Conservation (phyloP, 2,329 filamentous ascomycete genomes). For the Juglanconis oblonga region DNA sequence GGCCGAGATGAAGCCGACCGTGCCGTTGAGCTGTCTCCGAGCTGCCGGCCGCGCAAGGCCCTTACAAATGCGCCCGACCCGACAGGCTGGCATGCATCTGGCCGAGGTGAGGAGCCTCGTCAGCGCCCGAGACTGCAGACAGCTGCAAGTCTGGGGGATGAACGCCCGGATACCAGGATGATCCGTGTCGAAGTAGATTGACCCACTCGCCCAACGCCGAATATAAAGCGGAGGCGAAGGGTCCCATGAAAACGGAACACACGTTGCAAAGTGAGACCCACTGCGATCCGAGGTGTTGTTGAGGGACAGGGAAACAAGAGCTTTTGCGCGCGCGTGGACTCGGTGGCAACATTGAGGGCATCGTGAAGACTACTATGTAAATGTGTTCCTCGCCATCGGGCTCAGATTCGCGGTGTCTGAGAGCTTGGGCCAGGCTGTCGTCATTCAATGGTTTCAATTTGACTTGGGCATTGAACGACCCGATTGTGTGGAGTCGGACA, state of each 20-base stretch:
- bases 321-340: not conserved
- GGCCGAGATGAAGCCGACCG: not conserved
- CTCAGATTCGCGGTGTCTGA: not conserved
- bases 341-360: not conserved
- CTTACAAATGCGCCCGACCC: conserved; percentile 9
- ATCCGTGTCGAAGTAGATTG: conserved; percentile 9
- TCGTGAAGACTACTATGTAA: not conserved
- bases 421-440: not conserved
- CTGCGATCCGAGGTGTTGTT: not conserved
- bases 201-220: not conserved
- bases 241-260: not conserved
- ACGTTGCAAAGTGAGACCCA: not conserved
- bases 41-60: not conserved
- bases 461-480: not conserved
- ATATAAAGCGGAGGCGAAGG: not conserved
- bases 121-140: conserved; percentile 5
- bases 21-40: not conserved
- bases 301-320: too few species aligned
- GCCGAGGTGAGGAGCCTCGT: conserved; percentile 1
- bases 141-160: conserved; percentile 5
- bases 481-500: not conserved
- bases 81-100: conserved; percentile 10
- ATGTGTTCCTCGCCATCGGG: not conserved
- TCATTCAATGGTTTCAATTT: not conserved
- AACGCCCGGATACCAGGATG: conserved; percentile 6